Percentiles rank a stretch among this genome's conserved stretches.
phyloP scores from a whole-genome alignment of 2,329 filamentous ascomycete species.

The Sclerotinia subarctica region DNA sequence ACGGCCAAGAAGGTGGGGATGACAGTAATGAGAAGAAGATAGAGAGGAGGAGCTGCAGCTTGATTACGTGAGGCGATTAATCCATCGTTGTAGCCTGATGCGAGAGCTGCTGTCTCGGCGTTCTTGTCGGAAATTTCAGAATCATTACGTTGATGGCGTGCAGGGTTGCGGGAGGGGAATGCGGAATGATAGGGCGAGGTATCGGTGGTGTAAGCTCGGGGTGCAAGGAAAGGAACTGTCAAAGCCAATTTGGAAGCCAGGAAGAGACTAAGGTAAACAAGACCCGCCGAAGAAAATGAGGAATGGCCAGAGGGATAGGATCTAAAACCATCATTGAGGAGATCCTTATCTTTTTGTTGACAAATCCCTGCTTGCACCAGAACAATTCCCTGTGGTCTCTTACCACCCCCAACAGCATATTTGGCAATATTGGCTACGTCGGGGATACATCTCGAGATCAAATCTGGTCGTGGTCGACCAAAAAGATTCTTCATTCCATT shows the following conservation, averaged over 20 bases:
- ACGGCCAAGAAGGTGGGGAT: slow-evolving; percentile 71
- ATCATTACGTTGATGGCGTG: slow-evolving; percentile 1
- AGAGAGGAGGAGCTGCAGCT: slow-evolving; percentile 78
- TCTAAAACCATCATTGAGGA: slow-evolving; percentile 77
- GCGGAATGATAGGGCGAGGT: slow-evolving; percentile 58
- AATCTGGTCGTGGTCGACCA: slow-evolving; percentile 62
- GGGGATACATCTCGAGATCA: slow-evolving; percentile 70
- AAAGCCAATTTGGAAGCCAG: slow-evolving; percentile 79
- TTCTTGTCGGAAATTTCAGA: slow-evolving; percentile 10
- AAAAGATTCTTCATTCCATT: slow-evolving; percentile 77
- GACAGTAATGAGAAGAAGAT: slow-evolving; percentile 67
- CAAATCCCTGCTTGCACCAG: slow-evolving; percentile 79
- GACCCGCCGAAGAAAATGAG: slow-evolving; percentile 71
- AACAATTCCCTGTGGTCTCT: slow-evolving; percentile 47
- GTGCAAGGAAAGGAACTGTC: slow-evolving; percentile 65
- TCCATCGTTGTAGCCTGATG: slow-evolving; percentile 32
- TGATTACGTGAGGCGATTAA: slow-evolving; percentile 60
- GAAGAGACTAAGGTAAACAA: slow-evolving; percentile 84
- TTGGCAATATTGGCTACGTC: slow-evolving; percentile 61
- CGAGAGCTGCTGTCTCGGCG: slow-evolving; percentile 17
- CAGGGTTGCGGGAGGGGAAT: slow-evolving; percentile 61
- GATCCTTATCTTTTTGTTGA: slow-evolving; percentile 55
- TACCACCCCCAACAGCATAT: slow-evolving; percentile 62
- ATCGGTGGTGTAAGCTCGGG: slow-evolving; percentile 46
- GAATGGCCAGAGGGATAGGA: slow-evolving; percentile 79